Evolutionary conservation across 228 moss, liverwort and hornwort species (phyloP).

Genomic region (Sphagnum magellanicum): DNA sequence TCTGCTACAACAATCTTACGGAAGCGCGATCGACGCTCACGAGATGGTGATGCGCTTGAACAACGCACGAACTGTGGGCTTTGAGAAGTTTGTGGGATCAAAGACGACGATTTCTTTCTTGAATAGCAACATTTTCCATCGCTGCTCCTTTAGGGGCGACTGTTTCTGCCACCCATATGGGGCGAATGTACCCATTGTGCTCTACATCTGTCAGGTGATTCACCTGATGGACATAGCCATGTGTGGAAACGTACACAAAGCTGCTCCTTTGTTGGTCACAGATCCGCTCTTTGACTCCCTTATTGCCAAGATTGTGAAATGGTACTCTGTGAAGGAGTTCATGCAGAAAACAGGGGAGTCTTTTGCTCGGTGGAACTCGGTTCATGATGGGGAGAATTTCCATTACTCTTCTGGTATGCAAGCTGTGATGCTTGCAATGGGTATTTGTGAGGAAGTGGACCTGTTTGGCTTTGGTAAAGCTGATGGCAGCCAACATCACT

Average conservation of each 20-base stretch:
- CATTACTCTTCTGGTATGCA: slow-evolving; percentile 39
- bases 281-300: slow-evolving; percentile 52
- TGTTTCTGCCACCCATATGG: slow-evolving; percentile 64
- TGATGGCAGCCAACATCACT: slow-evolving; percentile 43
- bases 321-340: slow-evolving; percentile 23
- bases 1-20: slow-evolving; percentile 27
- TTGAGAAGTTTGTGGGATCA: slow-evolving; percentile 24
- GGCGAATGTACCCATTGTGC: slow-evolving; percentile 44
- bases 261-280: slow-evolving; percentile 40
- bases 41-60: slow-evolving; percentile 70
- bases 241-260: slow-evolving; percentile 30
- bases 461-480: slow-evolving; percentile 38
- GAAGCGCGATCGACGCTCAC: slow-evolving; percentile 32
- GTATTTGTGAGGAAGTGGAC: slow-evolving; percentile 28
- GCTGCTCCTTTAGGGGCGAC: slow-evolving; percentile 14
- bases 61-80: slow-evolving; percentile 28
- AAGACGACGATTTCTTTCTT: slow-evolving; percentile 53
- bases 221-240: slow-evolving; percentile 42
- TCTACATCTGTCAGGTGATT: slow-evolving; percentile 48
- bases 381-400: slow-evolving; percentile 15
- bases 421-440: slow-evolving; percentile 22
- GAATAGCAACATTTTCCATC: slow-evolving; percentile 57
- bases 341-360: slow-evolving; percentile 5
- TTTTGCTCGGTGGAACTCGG: slow-evolving; percentile 12
- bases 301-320: slow-evolving; percentile 41